Base-by-base conservation (phyloP, 164 flowering plant species). In the Piper betle region DNA sequence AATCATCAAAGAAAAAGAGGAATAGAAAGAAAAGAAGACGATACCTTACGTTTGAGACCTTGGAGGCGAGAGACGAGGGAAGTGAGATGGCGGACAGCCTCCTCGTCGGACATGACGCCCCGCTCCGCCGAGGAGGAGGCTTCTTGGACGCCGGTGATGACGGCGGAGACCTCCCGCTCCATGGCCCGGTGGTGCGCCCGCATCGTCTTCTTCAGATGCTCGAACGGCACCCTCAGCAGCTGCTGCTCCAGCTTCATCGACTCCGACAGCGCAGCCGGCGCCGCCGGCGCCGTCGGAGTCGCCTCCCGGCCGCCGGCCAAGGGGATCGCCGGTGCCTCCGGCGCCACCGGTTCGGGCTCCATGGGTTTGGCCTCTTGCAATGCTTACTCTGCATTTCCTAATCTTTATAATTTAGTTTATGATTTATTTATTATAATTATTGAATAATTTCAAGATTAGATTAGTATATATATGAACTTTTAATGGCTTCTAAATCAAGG, bases 1-100 rank as follows among this genome's bases (percentile, higher is more conserved):
- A n/a, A 4, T 13, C 20, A 33, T 19, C 20, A 61, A 25, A 37
- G n/a, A 50, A 25, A 15, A 4, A 55, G 37, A 25, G 5, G 13
- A 18, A 55, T 16, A 13, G 33, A 39, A 11, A 33, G 13, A 16
- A 11, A 67, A 46, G 13, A 43, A n/a, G 20, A 7, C 17, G 8
- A 0, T 61, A 92, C 98, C 93, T 92, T 93, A 39, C 97, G 64
- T 62, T 93, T 87, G 75, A 93, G 90, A 39, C 98, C 98, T 70
- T 93, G 97, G 46, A 93, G 66, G 58, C 88, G 72, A 59, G 83
- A 84, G 52, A 93, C 97, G 11, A 89, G 91, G 38, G 85, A 81
- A 59, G 65, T 86, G 58, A 93, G 90, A 41, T 80, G 91, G 3
- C 73, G 57, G 50, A 82, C 94, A 50, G 98, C 96, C 52, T 84